Conservation (phyloP, 129 eudicot genomes). For the Daucus carota region DNA sequence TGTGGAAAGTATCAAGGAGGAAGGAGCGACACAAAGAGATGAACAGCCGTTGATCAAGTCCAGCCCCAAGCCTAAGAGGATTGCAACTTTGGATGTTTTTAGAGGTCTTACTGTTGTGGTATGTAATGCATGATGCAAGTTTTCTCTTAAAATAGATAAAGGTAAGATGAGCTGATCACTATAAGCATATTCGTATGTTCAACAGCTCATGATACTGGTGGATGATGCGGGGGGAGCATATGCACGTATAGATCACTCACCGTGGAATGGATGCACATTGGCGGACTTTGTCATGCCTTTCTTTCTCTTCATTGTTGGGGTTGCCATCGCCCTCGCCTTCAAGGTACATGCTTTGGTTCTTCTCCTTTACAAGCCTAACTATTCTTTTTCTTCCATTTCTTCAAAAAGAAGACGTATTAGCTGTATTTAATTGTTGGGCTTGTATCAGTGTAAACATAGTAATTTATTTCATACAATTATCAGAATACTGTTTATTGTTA, state of each 20-base stretch:
- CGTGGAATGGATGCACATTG: conserved; percentile 88
- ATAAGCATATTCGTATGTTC: neutral
- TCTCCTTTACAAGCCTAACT: neutral
- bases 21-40: neutral
- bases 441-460: neutral
- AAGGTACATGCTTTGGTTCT: conserved; percentile 31
- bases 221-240: conserved; percentile 75
- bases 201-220: conserved; percentile 70
- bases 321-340: conserved; percentile 79
- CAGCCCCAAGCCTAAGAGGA: conserved; percentile 30
- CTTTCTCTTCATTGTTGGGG: conserved; percentile 81
- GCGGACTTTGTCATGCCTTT: conserved; percentile 91
- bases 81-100: conserved; percentile 45
- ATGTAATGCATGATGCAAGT: neutral
- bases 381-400: neutral
- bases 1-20: neutral
- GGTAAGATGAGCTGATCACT: neutral
- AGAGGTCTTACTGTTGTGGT: conserved; percentile 46
- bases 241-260: conserved; percentile 64
- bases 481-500: neutral
- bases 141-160: neutral
- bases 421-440: neutral
- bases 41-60: neutral
- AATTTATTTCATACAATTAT: neutral
- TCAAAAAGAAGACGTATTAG: too few relatives aligned